Evolutionary conservation across 2,329 filamentous ascomycete genomes (phyloP).

Genomic region (Botryotinia globosa): DNA sequence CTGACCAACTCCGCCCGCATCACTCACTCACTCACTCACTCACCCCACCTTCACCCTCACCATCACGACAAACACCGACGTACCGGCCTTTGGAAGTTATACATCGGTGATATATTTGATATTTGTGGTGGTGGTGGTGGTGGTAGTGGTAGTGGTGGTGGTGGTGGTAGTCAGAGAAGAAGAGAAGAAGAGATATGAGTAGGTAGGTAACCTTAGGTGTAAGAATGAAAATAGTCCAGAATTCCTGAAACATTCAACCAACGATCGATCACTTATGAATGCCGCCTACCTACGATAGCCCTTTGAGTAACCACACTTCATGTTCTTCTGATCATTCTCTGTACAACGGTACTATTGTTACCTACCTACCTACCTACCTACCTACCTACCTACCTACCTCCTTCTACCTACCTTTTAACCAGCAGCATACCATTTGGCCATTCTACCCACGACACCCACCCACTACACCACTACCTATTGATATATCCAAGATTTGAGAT

Average conservation of each 20-base stretch:
- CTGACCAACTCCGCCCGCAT: constrained; percentile 8
- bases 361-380: not conserved
- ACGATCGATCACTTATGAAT: not conserved
- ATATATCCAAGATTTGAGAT: constrained; percentile 3
- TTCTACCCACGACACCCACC: not conserved
- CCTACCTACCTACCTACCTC: not conserved
- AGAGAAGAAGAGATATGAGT: not conserved
- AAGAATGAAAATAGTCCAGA: not conserved
- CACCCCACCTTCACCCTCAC: not conserved
- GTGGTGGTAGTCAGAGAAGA: not conserved
- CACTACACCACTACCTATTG: not conserved
- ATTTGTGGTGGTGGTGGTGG: not conserved
- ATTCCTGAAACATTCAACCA: not conserved
- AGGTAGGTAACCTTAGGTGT: not conserved
- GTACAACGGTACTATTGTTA: no score
- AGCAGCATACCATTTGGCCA: not conserved
- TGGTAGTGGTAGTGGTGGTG: not conserved
- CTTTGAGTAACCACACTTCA: not conserved
- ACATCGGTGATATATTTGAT: not conserved
- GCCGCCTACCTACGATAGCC: no score
- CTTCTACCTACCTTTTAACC: not conserved
- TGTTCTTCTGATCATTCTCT: not conserved
- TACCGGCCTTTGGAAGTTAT: not conserved
- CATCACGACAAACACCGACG: not conserved
- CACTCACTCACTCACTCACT: not conserved